Conservation (phyloP, 352 stramenopile genomes). For the Pythium myriotylum region DNA sequence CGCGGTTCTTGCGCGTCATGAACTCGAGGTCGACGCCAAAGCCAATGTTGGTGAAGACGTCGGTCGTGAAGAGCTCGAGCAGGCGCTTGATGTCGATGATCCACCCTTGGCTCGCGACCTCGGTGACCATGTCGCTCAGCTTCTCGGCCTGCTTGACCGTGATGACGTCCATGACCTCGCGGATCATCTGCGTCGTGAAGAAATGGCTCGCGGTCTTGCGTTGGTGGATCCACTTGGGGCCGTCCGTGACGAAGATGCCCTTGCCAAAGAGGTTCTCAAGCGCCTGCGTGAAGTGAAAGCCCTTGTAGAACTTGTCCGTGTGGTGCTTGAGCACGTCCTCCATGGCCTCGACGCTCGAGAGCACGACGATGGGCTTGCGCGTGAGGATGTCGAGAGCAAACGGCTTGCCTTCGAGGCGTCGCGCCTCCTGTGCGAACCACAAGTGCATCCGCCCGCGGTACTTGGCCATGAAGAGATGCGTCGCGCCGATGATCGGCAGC, state of each 20-base stretch:
- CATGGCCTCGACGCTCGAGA: slow-evolving; percentile 29
- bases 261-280: slow-evolving; percentile 63
- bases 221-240: slow-evolving; percentile 60
- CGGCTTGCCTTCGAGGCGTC: slow-evolving; percentile 36
- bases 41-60: slow-evolving; percentile 70
- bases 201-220: slow-evolving; percentile 87
- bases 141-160: slow-evolving; percentile 36
- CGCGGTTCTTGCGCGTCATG: slow-evolving; percentile 28
- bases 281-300: slow-evolving; percentile 29
- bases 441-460: slow-evolving; percentile 48
- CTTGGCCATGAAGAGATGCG: slow-evolving; percentile 49
- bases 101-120: background rate
- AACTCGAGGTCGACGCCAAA: slow-evolving; percentile 50
- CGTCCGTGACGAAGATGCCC: slow-evolving; percentile 70
- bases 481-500: slow-evolving; percentile 52
- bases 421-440: slow-evolving; percentile 51
- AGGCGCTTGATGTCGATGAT: slow-evolving; percentile 47
- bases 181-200: slow-evolving; percentile 62
- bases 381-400: slow-evolving; percentile 42
- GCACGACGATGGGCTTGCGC: slow-evolving; percentile 41
- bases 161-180: slow-evolving; percentile 41
- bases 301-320: slow-evolving; percentile 77
- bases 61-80: slow-evolving; percentile 57
- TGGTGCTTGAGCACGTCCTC: slow-evolving; percentile 56
- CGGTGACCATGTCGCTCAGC: slow-evolving; percentile 34